Conservation (phyloP, 495 filamentous ascomycete genomes). For the Bathelium albidoporum region DNA sequence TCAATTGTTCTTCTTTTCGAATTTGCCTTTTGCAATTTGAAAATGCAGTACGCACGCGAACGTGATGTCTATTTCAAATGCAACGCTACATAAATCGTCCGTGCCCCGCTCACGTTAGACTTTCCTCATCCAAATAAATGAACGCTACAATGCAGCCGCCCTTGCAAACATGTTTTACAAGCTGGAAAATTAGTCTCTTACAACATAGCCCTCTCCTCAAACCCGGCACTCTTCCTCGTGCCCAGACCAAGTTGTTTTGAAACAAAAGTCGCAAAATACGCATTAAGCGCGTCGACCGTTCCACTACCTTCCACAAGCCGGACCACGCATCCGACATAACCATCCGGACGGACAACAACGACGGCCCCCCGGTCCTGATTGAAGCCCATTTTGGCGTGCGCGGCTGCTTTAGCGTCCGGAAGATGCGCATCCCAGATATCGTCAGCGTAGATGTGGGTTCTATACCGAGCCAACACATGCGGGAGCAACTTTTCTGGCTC, state of each 20-base stretch:
- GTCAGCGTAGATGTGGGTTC: conserved; percentile 77
- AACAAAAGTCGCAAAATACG: conserved; percentile 64
- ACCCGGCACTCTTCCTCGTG: background rate
- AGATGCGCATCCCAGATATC: conserved; percentile 65
- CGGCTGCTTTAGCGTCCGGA: conserved; percentile 56
- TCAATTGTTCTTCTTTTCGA: no score
- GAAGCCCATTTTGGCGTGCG: conserved; percentile 81
- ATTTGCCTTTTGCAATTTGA: no score
- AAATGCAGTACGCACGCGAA: no score
- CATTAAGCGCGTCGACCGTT: conserved; percentile 72
- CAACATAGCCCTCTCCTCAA: conserved; percentile 3
- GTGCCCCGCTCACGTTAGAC: no score
- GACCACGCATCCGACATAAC: conserved; percentile 70
- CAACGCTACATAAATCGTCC: background rate
- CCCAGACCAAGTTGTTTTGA: conserved; percentile 29
- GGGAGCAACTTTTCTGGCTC: conserved; percentile 59
- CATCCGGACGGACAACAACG: conserved; percentile 75
- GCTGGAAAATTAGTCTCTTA: background rate
- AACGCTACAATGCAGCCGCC: no score
- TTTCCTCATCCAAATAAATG: no score
- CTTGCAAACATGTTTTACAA: no score
- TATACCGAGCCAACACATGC: conserved; percentile 57
- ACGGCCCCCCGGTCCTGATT: conserved; percentile 63
- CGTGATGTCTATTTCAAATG: background rate
- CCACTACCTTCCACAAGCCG: conserved; percentile 61